Base-by-base conservation (phyloP, 106 monocot genomes). In the Narthecium ossifragum region DNA sequence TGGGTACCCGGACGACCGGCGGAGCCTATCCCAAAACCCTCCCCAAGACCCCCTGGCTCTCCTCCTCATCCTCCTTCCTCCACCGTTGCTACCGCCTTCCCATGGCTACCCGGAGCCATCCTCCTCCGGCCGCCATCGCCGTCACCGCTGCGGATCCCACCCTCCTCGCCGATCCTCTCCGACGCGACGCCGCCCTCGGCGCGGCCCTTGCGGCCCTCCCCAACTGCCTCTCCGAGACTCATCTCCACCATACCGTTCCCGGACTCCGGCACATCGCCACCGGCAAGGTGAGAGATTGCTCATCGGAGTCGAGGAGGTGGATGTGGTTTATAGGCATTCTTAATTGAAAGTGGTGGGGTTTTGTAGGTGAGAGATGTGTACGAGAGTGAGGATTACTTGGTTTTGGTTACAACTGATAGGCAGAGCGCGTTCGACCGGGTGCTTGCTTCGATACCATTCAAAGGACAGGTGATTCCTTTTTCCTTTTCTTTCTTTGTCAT, bases 381-480 rank as follows among this genome's bases (percentile, higher is more conserved):
- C 23, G 94, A 96, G 34, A 72, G 71, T 11, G 83, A 74, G 33
- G 89, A 86, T 27, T 70, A 80, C 66, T 57, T 96, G 55, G 90
- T 90, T 27, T 31, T 96, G 56, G 90, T 96, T 47, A 96, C 94
- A 17, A 96, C 94, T 5, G 94, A 96, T 59, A 23, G 94, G 65
- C 86, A 83, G 75, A 96, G 94, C 46, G 94, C 94, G 31, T 96
- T 96, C 43, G 94, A 96, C 58, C 77, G 90, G 46, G 75, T 96
- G 55, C 83, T 96, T 26, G 90, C 94, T 53, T 89, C 94, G 13
- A 86, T 96, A 57, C 94, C 94, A 0, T 96, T 96, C 47, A 96
- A 96, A 70, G 94, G 94, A 28, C 94, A 96, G 94, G 94, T 96
- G 26, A 67, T 31, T 9, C 25, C 33, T 47, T 30, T n/a, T n/a